Conservation (phyloP, 768 basidiomycete species). For the Tylopilus balloui region DNA sequence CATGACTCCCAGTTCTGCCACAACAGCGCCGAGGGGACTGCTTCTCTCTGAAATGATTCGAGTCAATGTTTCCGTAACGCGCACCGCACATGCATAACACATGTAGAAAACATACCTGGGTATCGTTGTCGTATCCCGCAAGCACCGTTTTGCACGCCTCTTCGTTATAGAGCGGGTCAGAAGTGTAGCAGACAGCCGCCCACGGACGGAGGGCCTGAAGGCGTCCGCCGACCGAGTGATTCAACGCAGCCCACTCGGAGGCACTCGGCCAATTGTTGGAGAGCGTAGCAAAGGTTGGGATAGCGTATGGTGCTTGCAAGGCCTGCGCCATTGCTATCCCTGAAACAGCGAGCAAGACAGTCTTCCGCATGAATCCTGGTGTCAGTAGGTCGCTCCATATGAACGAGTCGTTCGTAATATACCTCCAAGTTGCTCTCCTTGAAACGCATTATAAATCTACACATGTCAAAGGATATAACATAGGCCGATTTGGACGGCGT, state of each 20-base stretch:
- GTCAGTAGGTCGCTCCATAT: no score
- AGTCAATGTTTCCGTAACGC: background rate
- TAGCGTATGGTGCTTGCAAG: constrained; percentile 9
- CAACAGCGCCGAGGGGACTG: constrained; percentile 14
- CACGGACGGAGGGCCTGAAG: constrained; percentile 19
- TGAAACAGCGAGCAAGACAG: background rate
- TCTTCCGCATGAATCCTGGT: background rate
- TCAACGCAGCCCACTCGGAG: constrained; percentile 12
- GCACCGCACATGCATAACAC: background rate
- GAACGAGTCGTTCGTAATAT: no score
- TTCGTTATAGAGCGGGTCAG: constrained; percentile 16
- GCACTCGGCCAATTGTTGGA: constrained; percentile 9
- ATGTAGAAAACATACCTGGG: constrained; percentile 6
- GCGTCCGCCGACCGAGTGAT: constrained; percentile 12
- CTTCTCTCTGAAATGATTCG: constrained; percentile 15
- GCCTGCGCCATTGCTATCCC: background rate
- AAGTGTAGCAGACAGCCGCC: constrained; percentile 21
- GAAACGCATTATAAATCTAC: no score
- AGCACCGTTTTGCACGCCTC: constrained; percentile 14
- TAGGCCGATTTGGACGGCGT: no score
- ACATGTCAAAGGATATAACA: no score
- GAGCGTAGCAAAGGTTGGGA: constrained; percentile 2
- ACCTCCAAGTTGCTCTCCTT: no score
- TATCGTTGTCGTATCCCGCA: constrained; percentile 11
- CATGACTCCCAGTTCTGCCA: constrained; percentile 26